Evolutionary conservation across 257 asterid genomes (phyloP), one percentile per base, ranked within the genome.

Genomic region (Solanum sejunctum): DNA sequence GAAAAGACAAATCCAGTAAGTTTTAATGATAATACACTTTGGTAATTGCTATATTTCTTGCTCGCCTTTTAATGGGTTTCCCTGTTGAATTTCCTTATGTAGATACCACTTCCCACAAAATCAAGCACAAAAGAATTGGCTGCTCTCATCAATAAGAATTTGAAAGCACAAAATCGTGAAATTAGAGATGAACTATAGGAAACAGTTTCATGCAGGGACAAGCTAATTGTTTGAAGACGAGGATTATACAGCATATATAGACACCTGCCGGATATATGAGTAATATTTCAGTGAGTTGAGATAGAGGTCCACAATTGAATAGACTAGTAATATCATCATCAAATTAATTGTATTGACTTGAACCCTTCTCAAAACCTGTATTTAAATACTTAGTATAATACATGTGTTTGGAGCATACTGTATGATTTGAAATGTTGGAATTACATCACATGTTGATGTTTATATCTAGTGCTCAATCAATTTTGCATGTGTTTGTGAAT

Each of bases 181-280:
- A 70, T 89, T 82, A 97, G 92, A 89, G 99, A 97, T 88, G 98
- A 95, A 86, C 93, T 97, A 20, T 95, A 91, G 91, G 88, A 86
- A 56, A 32, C 80, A 69, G 81, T 8, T 28, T 43, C 21, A 7
- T 41, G n/a, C 39, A 26, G 82, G 81, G 32, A 9, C n/a, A 21
- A 41, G 69, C 66, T 39, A 11, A 41, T 18, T 54, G 13, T 18
- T 60, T 43, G 36, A 88, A 57, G 82, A 55, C 43, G 10, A 45
- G 9, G 39, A 54, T 21, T 17, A 63, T 54, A 21, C 23, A 1
- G 23, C 60, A 77, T 77, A 77, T 17, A 81, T 23, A 84, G 82
- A 52, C n/a, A 20, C 4, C 43, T 28, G 49, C 28, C 11, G 8
- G 1, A 52, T 52, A 78, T 28, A 78, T 52, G 64, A 52, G 83